phyloP scores from a whole-genome alignment of 768 basidiomycete genomes.

The Amanita fuliginea region DNA sequence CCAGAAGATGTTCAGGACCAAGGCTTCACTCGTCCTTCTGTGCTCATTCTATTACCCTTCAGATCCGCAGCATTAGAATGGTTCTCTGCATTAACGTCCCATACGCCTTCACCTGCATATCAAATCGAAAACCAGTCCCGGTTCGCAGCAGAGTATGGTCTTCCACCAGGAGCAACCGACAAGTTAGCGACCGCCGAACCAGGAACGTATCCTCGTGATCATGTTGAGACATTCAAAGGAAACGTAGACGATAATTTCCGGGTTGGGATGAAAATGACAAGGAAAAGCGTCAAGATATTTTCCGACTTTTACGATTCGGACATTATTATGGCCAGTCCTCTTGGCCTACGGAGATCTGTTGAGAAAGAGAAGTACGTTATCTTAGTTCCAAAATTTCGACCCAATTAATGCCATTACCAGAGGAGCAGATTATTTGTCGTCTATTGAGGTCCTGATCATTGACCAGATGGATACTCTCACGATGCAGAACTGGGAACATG shows the following conservation, averaged over 20 bases:
- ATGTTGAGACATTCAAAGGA: slow-evolving; percentile 91
- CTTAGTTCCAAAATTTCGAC: background rate
- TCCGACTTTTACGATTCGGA: slow-evolving; percentile 87
- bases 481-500: slow-evolving; percentile 99
- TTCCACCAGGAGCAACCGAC: slow-evolving; percentile 72
- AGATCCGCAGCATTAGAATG: slow-evolving; percentile 81
- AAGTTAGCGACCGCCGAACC: slow-evolving; percentile 65
- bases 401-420: background rate
- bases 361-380: slow-evolving; percentile 85
- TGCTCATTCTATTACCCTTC: slow-evolving; percentile 88
- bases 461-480: slow-evolving; percentile 88
- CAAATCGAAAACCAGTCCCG: slow-evolving; percentile 86
- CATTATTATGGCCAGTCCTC: slow-evolving; percentile 85
- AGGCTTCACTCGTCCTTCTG: slow-evolving; percentile 93
- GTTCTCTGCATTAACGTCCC: slow-evolving; percentile 68
- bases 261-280: slow-evolving; percentile 84
- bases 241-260: slow-evolving; percentile 95
- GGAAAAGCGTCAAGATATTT: slow-evolving; percentile 87
- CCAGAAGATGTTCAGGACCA: slow-evolving; percentile 86
- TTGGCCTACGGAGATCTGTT: slow-evolving; percentile 83
- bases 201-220: slow-evolving; percentile 77
- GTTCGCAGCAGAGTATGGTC: slow-evolving; percentile 71
- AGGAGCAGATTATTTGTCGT: slow-evolving; percentile 83
- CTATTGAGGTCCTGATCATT: slow-evolving; percentile 82
- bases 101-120: slow-evolving; percentile 57